Percentiles rank a stretch among this genome's conserved stretches.
Conservation (phyloP, 306 rosid species). For the Pterocarpus santalinus region DNA sequence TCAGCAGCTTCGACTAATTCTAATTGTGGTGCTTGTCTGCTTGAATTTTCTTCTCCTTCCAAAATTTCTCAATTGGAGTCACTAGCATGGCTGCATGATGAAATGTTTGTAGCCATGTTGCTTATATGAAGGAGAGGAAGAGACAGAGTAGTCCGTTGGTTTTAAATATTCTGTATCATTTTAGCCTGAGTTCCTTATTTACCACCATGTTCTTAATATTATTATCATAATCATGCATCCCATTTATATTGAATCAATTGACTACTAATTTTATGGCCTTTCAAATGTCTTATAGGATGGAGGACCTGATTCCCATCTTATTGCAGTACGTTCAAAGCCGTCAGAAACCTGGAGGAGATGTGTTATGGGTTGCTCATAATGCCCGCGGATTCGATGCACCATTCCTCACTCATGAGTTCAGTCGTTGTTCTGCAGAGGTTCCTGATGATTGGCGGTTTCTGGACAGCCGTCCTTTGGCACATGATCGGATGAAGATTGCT, state of each 20-base stretch:
- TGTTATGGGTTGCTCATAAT: conserved; percentile 80
- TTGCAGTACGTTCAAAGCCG: conserved; percentile 73
- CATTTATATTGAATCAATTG: conserved; percentile 12
- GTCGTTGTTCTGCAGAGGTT: conserved; percentile 65
- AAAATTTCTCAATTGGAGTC: neutral
- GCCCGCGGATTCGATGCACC: conserved; percentile 90
- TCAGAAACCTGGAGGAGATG: conserved; percentile 75
- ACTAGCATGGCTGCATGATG: neutral
- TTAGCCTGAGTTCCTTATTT: neutral
- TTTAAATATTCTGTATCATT: neutral
- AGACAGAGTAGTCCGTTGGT: neutral
- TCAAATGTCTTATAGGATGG: conserved; percentile 67
- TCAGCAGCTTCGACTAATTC: neutral
- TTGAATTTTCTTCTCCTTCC: neutral
- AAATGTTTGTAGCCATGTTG: neutral
- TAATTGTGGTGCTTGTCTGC: neutral
- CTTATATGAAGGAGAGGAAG: neutral
- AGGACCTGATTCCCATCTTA: conserved; percentile 79
- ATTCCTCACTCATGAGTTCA: conserved; percentile 72
- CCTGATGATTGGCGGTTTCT: conserved; percentile 77
- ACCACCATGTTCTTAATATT: neutral
- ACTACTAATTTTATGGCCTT: conserved; percentile 26
- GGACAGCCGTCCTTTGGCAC: conserved; percentile 73
- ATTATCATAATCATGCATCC: neutral
- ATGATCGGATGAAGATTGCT: conserved; percentile 64